Evolutionary conservation across 148 eudicot genomes (phyloP).

Genomic region (Spergularia marina): DNA sequence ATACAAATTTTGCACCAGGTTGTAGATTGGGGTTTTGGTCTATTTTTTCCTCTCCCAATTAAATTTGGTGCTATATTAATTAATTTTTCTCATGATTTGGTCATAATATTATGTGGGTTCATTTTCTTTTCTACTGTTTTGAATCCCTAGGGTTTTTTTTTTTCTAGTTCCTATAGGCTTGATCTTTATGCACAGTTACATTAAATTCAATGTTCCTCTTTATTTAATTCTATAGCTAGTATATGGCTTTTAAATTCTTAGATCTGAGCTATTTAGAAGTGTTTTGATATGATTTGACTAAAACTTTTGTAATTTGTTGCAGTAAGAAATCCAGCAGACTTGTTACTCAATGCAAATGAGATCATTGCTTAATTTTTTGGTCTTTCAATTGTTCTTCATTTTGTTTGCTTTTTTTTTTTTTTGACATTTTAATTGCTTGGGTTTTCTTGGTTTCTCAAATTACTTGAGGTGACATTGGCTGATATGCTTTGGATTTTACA

Average conservation of each 20-base stretch:
- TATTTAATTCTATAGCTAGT: not conserved
- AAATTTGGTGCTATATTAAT: not conserved
- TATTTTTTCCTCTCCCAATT: not conserved
- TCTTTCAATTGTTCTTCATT: not conserved
- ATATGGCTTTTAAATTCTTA: not conserved
- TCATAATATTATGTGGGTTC: not conserved
- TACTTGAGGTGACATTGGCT: slow-evolving; percentile 13
- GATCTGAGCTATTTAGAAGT: slow-evolving; percentile 20
- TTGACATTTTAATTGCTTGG: not conserved
- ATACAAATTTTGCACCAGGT: too few species aligned
- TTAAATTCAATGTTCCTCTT: not conserved
- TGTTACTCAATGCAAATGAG: slow-evolving; percentile 2
- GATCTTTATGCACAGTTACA: not conserved
- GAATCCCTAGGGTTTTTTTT: slow-evolving; percentile 27
- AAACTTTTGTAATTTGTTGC: not conserved
- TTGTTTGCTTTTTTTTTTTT: not conserved
- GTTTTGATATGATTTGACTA: not conserved
- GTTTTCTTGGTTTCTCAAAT: slow-evolving; percentile 4
- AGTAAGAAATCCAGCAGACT: slow-evolving; percentile 14
- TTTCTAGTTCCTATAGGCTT: not conserved
- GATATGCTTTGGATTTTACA: slow-evolving; percentile 3
- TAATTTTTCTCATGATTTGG: not conserved
- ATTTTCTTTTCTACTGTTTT: not conserved
- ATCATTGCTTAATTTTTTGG: slow-evolving; percentile 10
- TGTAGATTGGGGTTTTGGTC: slow-evolving; percentile 15